Evolutionary conservation across 331 rosid genomes (phyloP).

Genomic region (Arachis monticola): DNA sequence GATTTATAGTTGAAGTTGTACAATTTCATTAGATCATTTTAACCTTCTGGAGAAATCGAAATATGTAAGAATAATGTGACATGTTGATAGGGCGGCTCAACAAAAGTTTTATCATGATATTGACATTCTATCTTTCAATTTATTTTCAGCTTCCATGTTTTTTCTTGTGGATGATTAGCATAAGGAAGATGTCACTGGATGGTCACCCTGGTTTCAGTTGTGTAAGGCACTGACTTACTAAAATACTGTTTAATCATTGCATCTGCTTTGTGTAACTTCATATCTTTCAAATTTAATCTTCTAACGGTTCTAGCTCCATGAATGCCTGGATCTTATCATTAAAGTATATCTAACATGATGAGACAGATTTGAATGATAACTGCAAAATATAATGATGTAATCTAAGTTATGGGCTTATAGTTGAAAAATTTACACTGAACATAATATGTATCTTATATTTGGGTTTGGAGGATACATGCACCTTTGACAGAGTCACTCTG

Average conservation of each 20-base stretch:
- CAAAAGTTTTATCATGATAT: conserved; percentile 27
- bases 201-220: conserved; percentile 83
- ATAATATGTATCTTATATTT: conserved; percentile 22
- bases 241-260: conserved; percentile 10
- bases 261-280: conserved; percentile 32
- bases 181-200: conserved; percentile 87
- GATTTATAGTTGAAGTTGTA: background rate
- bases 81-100: conserved; percentile 21
- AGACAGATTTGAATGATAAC: conserved; percentile 33
- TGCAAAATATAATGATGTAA: conserved; percentile 23
- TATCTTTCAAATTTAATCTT: conserved; percentile 26
- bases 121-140: conserved; percentile 37
- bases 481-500: conserved; percentile 7
- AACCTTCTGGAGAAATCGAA: conserved; percentile 28
- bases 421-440: conserved; percentile 23
- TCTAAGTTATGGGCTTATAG: conserved; percentile 13
- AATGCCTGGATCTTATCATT: conserved; percentile 25
- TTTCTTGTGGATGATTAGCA: conserved; percentile 75
- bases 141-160: conserved; percentile 84
- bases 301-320: conserved; percentile 9
- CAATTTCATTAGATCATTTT: conserved; percentile 16
- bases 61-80: conserved; percentile 28
- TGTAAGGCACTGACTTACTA: conserved; percentile 58
- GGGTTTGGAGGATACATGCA: conserved; percentile 18
- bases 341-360: conserved; percentile 27